phyloP scores from a whole-genome alignment of 2,329 filamentous ascomycete genomes.

The Ilyonectria robusta region DNA sequence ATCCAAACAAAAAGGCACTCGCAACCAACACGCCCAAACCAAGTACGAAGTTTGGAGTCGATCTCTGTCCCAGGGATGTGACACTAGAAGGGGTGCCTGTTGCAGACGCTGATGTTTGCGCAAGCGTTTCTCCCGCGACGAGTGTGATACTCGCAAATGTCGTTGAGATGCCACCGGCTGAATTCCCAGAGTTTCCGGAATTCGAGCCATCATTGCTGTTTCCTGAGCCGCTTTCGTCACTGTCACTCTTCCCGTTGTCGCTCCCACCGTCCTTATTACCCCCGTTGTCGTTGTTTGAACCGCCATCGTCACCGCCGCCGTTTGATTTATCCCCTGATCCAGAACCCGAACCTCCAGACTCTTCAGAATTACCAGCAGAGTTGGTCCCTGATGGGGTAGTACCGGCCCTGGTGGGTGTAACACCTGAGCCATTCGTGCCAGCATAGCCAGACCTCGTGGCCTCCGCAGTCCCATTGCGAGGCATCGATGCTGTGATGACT shows the following conservation, averaged over 20 bases:
- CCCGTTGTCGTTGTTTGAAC: neutral
- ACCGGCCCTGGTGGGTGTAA: neutral
- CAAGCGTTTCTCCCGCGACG: neutral
- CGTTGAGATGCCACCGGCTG: neutral
- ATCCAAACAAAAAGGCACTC: neutral
- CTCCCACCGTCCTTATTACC: neutral
- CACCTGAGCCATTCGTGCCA: neutral
- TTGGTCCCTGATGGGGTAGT: neutral
- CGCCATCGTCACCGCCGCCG: neutral
- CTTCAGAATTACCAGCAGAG: neutral
- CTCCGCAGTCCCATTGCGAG: neutral
- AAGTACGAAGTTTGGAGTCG: neutral
- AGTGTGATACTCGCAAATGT: conserved; percentile 5
- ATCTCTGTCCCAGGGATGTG: neutral
- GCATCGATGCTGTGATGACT: neutral
- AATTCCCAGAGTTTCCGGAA: conserved; percentile 22
- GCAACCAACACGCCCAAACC: neutral
- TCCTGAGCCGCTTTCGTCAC: neutral
- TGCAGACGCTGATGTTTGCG: neutral
- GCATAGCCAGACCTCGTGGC: neutral
- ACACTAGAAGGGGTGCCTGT: neutral
- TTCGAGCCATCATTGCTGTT: conserved; percentile 30
- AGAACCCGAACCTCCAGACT: neutral
- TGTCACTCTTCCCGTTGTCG: neutral
- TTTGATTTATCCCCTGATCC: conserved; percentile 1